These are phyloP conservation scores for Paecilomyces niveus DNA, from an alignment of 2,329 filamentous ascomycete species.

Conservation along the genomic window DNA sequence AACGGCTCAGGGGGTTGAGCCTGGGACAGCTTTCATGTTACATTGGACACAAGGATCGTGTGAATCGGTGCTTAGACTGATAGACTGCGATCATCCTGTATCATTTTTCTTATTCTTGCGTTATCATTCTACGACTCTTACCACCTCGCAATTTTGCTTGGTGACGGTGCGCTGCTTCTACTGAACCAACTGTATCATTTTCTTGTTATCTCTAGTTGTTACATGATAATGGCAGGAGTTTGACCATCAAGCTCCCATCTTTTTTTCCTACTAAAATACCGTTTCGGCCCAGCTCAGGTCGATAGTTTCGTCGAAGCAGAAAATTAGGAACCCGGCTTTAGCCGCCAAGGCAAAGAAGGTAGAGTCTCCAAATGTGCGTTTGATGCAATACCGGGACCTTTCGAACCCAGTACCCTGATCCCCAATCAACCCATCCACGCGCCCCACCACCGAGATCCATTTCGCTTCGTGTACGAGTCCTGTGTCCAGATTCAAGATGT, in stretches of 20 bases:
- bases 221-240: not conserved
- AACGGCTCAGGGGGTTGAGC: not conserved
- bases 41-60: not conserved
- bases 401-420: too few relatives aligned
- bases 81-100: not conserved
- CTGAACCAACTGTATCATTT: not conserved
- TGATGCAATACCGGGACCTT: conserved; percentile 1
- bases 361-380: conserved; percentile 2
- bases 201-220: not conserved
- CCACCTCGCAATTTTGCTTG: not conserved
- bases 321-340: conserved; percentile 11
- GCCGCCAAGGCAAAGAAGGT: conserved; percentile 11
- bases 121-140: not conserved
- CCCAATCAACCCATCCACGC: too few relatives aligned
- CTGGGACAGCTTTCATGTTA: not conserved
- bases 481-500: not conserved
- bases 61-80: not conserved
- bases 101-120: not conserved
- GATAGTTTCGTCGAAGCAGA: conserved; percentile 15
- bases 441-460: not conserved
- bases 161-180: not conserved
- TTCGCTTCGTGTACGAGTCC: not conserved
- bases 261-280: not conserved
- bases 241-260: not conserved
- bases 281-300: not conserved